Evolutionary conservation across 2,329 filamentous ascomycete genomes (phyloP), one percentile per base, ranked within the genome.

Genomic region (Coniochaeta sp.): DNA sequence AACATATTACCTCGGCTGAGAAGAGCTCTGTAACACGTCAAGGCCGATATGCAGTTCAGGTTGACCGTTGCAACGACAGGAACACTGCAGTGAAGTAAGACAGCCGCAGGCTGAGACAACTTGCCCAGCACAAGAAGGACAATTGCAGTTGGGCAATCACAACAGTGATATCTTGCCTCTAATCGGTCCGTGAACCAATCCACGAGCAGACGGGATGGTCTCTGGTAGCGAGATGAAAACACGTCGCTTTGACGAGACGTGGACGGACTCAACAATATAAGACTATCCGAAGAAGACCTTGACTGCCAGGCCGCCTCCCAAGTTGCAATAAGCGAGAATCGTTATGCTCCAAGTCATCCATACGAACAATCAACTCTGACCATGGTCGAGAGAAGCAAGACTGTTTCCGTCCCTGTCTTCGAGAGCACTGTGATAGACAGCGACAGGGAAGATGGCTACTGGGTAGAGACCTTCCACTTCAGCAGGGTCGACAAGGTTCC

Each of bases 381-480:
- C 4, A 56, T 56, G 54, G 28, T 32, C 17, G n/a, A 56, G 17
- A 56, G 5, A n/a, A 9, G 30, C n/a, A 56, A 56, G 12, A 9
- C 28, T 10, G 34, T 56, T 24, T 4, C 34, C 22, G 34, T 38
- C 6, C 54, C 54, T 3, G 54, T 56, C 54, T 56, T 56, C 30
- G 54, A 56, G 30, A 56, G 54, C 54, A 26, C 28, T 16, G 54
- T 56, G 14, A 56, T 56, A 2, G 54, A 56, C 17, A 38, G 28
- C 12, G n/a, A 56, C 30, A 24, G 17, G 9, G 19, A 34, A 34
- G 54, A 56, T 36, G 54, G 54, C 19, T 56, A 56, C 34, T 56
- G 54, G 54, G 54, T 56, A 7, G 54, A 56, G 24, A 56, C 54
- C 30, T 56, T 56, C 32, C 54, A 34, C 54, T 56, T 56, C 34